Conservation (phyloP, 768 basidiomycete genomes). For the Mycena olivaceomarginata region DNA sequence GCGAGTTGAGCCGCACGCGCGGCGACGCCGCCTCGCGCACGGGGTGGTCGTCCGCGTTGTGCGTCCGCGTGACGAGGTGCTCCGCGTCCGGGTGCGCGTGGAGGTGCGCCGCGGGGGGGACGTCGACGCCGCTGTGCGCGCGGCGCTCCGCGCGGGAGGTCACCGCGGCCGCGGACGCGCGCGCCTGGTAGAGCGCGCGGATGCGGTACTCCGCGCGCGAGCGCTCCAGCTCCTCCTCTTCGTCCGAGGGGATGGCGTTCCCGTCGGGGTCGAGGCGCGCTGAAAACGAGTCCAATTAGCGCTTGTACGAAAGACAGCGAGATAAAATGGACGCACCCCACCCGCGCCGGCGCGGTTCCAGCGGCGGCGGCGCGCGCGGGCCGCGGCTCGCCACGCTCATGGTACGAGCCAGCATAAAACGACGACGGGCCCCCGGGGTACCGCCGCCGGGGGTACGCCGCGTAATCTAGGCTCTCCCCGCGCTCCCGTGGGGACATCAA, state of each 20-base stretch:
- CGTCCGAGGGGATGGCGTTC: conserved; percentile 77
- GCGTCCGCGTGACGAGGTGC: conserved; percentile 42
- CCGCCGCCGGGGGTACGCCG: conserved; percentile 31
- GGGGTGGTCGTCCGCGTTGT: conserved; percentile 41
- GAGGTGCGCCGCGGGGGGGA: background rate
- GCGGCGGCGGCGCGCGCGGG: conserved; percentile 11
- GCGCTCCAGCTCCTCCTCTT: conserved; percentile 77
- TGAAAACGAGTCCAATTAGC: conserved; percentile 39
- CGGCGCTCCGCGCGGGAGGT: conserved; percentile 28
- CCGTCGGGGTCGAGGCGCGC: conserved; percentile 76
- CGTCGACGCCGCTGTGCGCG: conserved; percentile 29
- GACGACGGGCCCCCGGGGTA: background rate
- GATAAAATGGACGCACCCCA: conserved; percentile 62
- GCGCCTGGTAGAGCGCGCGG: conserved; percentile 54
- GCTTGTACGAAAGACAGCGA: conserved; percentile 5
- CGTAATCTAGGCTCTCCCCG: conserved; percentile 33
- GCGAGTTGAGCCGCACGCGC: conserved; percentile 47
- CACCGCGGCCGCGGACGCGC: conserved; percentile 44
- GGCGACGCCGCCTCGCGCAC: conserved; percentile 35
- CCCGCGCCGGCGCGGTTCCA: conserved; percentile 58
- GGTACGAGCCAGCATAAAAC: conserved; percentile 4
- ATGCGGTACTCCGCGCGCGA: conserved; percentile 69
- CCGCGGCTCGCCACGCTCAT: conserved; percentile 40
- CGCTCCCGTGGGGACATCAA: conserved; percentile 48
- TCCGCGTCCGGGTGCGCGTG: background rate